Conservation (phyloP, 106 monocot species). For the Hemerocallis citrina region DNA sequence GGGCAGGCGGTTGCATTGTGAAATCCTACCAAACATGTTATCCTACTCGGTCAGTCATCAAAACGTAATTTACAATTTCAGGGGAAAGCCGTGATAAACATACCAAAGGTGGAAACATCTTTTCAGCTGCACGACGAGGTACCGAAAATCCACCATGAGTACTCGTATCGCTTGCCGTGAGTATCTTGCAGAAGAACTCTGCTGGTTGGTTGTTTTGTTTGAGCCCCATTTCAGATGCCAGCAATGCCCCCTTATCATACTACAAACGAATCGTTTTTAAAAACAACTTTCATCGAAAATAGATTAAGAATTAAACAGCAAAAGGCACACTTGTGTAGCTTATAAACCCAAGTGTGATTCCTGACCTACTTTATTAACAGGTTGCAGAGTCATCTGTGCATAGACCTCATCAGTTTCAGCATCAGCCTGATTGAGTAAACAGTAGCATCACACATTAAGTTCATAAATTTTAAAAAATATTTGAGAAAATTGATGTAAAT, state of each 20-base stretch:
- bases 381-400: slow-evolving; percentile 94
- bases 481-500: background rate
- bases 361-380: slow-evolving; percentile 85
- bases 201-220: slow-evolving; percentile 79
- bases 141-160: slow-evolving; percentile 97
- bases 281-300: background rate
- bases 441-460: background rate
- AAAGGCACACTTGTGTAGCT: background rate
- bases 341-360: slow-evolving; percentile 6
- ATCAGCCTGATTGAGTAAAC: slow-evolving; percentile 58
- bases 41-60: slow-evolving; percentile 2
- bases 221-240: slow-evolving; percentile 75
- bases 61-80: background rate
- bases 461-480: too few species aligned
- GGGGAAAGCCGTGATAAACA: background rate
- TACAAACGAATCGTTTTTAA: slow-evolving; percentile 7
- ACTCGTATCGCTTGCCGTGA: slow-evolving; percentile 91
- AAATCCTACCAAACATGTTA: slow-evolving; percentile 60
- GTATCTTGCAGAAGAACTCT: slow-evolving; percentile 93
- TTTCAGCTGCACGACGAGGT: slow-evolving; percentile 88
- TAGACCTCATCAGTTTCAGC: slow-evolving; percentile 89
- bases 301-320: background rate
- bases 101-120: slow-evolving; percentile 92
- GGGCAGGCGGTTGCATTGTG: slow-evolving; percentile 85
- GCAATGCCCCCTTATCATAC: slow-evolving; percentile 73